Evolutionary conservation across 1,139 yeast species (phyloP), one percentile per base, ranked within the genome.

Genomic region (Pneumocystis oryctolagi): DNA sequence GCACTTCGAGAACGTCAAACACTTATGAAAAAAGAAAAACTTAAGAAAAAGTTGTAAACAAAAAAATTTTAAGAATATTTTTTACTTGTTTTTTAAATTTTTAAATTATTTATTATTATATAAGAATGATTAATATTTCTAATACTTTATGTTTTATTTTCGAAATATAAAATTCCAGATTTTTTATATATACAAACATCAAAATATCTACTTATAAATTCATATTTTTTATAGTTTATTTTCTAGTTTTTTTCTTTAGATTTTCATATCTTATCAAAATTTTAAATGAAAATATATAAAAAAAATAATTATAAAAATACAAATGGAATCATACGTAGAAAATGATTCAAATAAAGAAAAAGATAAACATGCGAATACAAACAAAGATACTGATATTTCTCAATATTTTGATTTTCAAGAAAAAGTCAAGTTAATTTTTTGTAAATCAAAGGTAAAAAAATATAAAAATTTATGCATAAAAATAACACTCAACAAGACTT

Each of bases 1-100:
- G 64, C 63, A 34, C 61, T 59, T 59, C 61, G 64, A 28, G 40
- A 34, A 57, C 62, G 63, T 35, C 63, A 63, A 20, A 42, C 59
- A 12, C 57, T 58, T 32, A 62, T 61, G 14, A 60, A 61, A 53
- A 57, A 63, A 37, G 40, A 53, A 28, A 59, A 63, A 25, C 28
- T 47, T 47, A 18, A 25, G 12, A 28, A 47, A 47, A 25, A 16
- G 18, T 37, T 31, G 12, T 25, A 14, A 47, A 14, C n/a, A 47
- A 25, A 12, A 25, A 47, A 25, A 12, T 25, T 12, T 25, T 47
- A 2, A 18, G 3, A 9, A 31, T 28, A 20, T 25, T 47, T 47
- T 20, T 25, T 25, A 39, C 16, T 8, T 5, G 5, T 12, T 9
- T 47, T 5, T 47, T 47, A n/a, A n/a, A 14, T 25, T 16, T 47